A percentile compares a stretch with the other conserved stretches of the same genome.
phyloP scores from a whole-genome alignment of 2,329 filamentous ascomycete genomes.

The Ophidiomyces ophidiicola region DNA sequence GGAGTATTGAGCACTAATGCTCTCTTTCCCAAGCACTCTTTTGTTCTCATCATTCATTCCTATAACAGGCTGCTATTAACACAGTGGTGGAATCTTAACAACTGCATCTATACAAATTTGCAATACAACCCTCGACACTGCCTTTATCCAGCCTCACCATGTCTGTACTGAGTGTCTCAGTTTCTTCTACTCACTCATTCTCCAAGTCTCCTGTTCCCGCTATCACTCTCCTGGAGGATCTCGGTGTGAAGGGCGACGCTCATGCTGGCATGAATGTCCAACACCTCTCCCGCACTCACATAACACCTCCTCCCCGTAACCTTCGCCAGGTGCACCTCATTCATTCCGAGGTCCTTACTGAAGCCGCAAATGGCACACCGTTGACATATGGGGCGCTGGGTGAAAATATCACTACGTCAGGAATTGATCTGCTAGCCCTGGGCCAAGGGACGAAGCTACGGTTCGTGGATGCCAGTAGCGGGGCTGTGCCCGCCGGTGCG shows the following conservation, averaged over 20 bases:
- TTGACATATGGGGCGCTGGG: slow-evolving; percentile 17
- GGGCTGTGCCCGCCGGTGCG: background rate
- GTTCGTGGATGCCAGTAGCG: slow-evolving; percentile 12
- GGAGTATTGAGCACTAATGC: too few relatives aligned
- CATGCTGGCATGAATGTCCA: slow-evolving; percentile 20
- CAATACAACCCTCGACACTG: background rate
- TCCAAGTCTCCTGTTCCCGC: slow-evolving; percentile 16
- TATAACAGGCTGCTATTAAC: too few relatives aligned
- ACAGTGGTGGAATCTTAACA: too few relatives aligned
- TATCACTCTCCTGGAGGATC: slow-evolving; percentile 18
- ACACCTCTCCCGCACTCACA: slow-evolving; percentile 17
- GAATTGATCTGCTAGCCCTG: slow-evolving; percentile 16
- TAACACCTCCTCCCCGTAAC: slow-evolving; percentile 18
- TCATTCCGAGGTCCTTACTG: slow-evolving; percentile 17
- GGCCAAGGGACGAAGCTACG: slow-evolving; percentile 17
- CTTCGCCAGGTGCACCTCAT: slow-evolving; percentile 23
- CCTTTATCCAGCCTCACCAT: slow-evolving; percentile 8
- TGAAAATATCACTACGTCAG: slow-evolving; percentile 19
- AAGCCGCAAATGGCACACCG: background rate
- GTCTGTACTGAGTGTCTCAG: slow-evolving; percentile 17
- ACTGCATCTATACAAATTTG: too few relatives aligned
- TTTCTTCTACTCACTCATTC: slow-evolving; percentile 18
- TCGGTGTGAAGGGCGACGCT: slow-evolving; percentile 20
- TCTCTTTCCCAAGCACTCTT: too few relatives aligned
- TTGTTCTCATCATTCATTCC: too few relatives aligned